phyloP scores from a whole-genome alignment of 2,329 filamentous ascomycete genomes.

The Ceratocystis diversiconidia region DNA sequence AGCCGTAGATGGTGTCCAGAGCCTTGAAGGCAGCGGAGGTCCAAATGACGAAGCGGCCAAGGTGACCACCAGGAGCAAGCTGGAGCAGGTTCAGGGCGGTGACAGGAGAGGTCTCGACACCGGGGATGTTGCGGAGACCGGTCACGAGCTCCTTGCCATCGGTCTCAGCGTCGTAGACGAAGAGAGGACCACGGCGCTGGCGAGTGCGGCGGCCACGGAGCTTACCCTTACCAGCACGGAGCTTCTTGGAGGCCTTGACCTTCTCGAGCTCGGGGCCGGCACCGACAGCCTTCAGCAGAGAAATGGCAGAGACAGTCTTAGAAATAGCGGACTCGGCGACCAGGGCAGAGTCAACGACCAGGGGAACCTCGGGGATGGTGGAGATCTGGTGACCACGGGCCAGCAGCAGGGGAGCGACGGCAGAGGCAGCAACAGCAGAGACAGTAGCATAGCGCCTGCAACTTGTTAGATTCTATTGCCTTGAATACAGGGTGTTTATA shows the following conservation, averaged over 20 bases:
- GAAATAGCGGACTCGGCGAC: slow-evolving; percentile 66
- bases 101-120: slow-evolving; percentile 92
- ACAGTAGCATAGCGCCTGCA: slow-evolving; percentile 86
- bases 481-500: background rate
- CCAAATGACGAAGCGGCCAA: slow-evolving; percentile 98
- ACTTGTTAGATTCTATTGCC: slow-evolving; percentile 21
- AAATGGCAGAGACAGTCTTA: slow-evolving; percentile 79
- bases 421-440: slow-evolving; percentile 92
- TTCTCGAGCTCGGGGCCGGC: slow-evolving; percentile 84
- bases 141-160: slow-evolving; percentile 89
- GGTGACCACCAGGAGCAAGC: slow-evolving; percentile 95
- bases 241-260: slow-evolving; percentile 92
- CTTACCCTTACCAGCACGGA: slow-evolving; percentile 98
- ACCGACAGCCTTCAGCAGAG: slow-evolving; percentile 81
- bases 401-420: slow-evolving; percentile 83
- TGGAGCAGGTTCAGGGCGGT: slow-evolving; percentile 95
- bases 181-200: slow-evolving; percentile 92
- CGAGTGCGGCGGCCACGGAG: slow-evolving; percentile 89
- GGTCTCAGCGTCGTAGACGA: slow-evolving; percentile 91
- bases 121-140: slow-evolving; percentile 97
- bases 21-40: slow-evolving; percentile 93
- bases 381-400: slow-evolving; percentile 94
- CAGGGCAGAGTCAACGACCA: slow-evolving; percentile 82
- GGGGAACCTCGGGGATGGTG: slow-evolving; percentile 85
- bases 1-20: slow-evolving; percentile 93